Evolutionary conservation across 805 yeast species (phyloP).

Genomic region (Nakazawaea molendinolei): DNA sequence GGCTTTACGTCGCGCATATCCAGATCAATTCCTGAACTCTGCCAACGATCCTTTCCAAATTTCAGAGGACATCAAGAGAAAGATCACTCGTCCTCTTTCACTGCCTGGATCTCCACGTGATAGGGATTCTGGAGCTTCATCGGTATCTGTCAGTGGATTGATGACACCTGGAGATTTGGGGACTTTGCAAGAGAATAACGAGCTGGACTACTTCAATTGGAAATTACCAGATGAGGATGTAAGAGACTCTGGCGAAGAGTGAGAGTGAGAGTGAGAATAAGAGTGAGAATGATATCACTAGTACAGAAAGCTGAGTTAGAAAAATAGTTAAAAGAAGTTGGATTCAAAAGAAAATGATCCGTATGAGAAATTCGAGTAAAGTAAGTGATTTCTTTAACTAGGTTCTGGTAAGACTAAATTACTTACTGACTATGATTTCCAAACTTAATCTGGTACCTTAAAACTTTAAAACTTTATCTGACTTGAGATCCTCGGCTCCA

Average conservation of each 20-base stretch:
- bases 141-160: slow-evolving; percentile 34
- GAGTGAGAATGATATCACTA: slow-evolving; percentile 22
- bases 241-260: slow-evolving; percentile 29
- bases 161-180: slow-evolving; percentile 99
- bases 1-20: slow-evolving; percentile 89
- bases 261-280: slow-evolving; percentile 36
- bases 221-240: slow-evolving; percentile 21
- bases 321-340: slow-evolving; percentile 22
- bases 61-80: slow-evolving; percentile 38
- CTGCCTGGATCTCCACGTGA: slow-evolving; percentile 97
- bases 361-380: too few species aligned
- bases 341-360: slow-evolving; percentile 29
- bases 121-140: slow-evolving; percentile 44
- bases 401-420: too few species aligned
- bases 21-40: slow-evolving; percentile 60
- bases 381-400: too few species aligned
- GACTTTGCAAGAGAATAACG: slow-evolving; percentile 85
- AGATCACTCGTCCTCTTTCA: slow-evolving; percentile 84
- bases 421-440: too few species aligned
- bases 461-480: too few species aligned
- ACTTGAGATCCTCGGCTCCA: too few species aligned
- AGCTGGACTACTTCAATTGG: slow-evolving; percentile 68
- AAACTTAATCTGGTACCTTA: too few species aligned
- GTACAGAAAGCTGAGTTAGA: too few species aligned
- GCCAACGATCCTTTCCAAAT: slow-evolving; percentile 28